Evolutionary conservation across 371 early-diverging fungal species (phyloP).

Genomic region (Mucor indicus): DNA sequence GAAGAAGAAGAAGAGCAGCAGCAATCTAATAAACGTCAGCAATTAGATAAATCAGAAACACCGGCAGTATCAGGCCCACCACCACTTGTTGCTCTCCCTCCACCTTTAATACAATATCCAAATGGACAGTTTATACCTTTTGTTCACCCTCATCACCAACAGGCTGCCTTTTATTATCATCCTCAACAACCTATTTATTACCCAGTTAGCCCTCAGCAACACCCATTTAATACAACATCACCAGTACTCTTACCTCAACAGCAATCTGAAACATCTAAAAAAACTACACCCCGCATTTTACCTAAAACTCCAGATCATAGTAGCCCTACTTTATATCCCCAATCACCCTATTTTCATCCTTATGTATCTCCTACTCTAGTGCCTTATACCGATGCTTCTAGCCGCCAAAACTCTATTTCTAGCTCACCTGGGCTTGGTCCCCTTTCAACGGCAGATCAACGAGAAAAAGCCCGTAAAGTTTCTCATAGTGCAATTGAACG

Average conservation of each 20-base stretch:
- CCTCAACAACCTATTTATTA: conserved; percentile 12
- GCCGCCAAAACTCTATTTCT: conserved; percentile 7
- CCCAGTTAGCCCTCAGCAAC: conserved; percentile 16
- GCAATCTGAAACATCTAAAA: conserved; percentile 38
- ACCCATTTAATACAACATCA: background rate
- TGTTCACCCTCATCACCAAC: conserved; percentile 5
- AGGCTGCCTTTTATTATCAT: conserved; percentile 8
- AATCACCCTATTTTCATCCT: conserved; percentile 18
- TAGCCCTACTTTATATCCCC: background rate
- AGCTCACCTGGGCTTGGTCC: conserved; percentile 17
- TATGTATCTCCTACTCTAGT: conserved; percentile 11
- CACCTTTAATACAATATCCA: conserved; percentile 19
- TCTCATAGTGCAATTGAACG: conserved; percentile 82
- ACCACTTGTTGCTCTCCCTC: conserved; percentile 7
- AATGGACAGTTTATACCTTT: conserved; percentile 13
- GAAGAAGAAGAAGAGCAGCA: background rate
- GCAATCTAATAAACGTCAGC: background rate
- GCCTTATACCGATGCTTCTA: conserved; percentile 5
- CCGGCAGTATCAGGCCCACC: background rate
- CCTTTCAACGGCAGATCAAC: conserved; percentile 33
- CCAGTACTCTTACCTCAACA: conserved; percentile 4
- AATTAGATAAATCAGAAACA: too few species aligned
- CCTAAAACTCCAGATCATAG: conserved; percentile 4
- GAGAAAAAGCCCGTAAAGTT: conserved; percentile 62
- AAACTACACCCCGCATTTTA: conserved; percentile 8